These are phyloP conservation scores for Aspergillus persii DNA, from an alignment of 2,329 filamentous ascomycete genomes.

Conservation along the genomic window DNA sequence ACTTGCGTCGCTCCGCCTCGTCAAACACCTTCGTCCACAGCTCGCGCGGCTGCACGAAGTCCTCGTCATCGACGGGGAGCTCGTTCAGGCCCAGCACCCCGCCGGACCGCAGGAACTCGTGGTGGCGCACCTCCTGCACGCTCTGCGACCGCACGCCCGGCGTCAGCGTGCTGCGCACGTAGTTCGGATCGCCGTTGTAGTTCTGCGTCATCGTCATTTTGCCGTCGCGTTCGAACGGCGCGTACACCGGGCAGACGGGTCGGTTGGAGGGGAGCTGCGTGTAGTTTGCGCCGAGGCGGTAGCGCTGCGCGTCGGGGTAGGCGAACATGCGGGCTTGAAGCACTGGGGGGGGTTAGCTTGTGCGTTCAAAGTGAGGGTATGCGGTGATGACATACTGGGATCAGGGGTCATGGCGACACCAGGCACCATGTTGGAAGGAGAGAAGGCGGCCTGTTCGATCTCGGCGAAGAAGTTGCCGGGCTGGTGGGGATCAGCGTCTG, in stretches of 20 bases:
- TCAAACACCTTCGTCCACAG: conserved; percentile 31
- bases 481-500: conserved; percentile 13
- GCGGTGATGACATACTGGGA: conserved; percentile 41
- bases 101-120: conserved; percentile 19
- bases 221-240: conserved; percentile 52
- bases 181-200: conserved; percentile 61
- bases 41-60: conserved; percentile 30
- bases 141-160: conserved; percentile 16
- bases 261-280: conserved; percentile 42
- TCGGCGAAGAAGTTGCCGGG: conserved; percentile 63
- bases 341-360: conserved; percentile 36
- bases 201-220: conserved; percentile 46
- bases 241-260: conserved; percentile 37
- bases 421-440: conserved; percentile 62
- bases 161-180: conserved; percentile 36
- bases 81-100: conserved; percentile 24
- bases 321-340: conserved; percentile 61
- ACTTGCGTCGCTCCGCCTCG: conserved; percentile 20
- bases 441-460: conserved; percentile 66
- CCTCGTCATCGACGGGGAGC: conserved; percentile 26
- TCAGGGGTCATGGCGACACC: conserved; percentile 63
- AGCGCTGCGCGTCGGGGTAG: conserved; percentile 54
- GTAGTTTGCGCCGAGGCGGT: conserved; percentile 43
- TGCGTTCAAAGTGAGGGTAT: neutral
- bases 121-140: conserved; percentile 22